Percentiles rank a stretch among this genome's conserved stretches.
These are phyloP conservation scores for Cymbidium sinense DNA, from an alignment of 106 monocot genomes.

Conservation along the genomic window DNA sequence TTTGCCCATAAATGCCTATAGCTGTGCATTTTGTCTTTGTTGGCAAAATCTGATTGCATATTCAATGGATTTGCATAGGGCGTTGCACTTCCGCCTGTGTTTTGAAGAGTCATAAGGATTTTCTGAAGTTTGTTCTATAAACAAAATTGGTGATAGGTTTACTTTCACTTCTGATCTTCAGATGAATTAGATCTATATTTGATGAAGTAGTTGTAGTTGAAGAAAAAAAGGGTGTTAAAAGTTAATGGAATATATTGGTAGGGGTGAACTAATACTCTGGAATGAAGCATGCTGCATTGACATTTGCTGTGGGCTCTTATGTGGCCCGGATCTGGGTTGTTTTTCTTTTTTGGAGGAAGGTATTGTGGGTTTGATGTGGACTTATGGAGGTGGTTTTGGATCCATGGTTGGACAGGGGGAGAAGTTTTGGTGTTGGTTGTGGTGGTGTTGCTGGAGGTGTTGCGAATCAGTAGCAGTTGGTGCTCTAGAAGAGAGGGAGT, in stretches of 20 bases:
- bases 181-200: constrained; percentile 8
- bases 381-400: constrained; percentile 46
- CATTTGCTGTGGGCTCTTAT: constrained; percentile 14
- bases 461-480: constrained; percentile 12
- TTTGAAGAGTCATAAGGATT: constrained; percentile 10
- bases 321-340: constrained; percentile 21
- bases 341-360: constrained; percentile 25
- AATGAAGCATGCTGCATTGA: constrained; percentile 21
- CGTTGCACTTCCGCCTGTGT: constrained; percentile 8
- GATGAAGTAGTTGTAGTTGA: constrained; percentile 12
- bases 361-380: constrained; percentile 35
- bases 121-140: constrained; percentile 11
- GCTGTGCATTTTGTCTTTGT: background rate
- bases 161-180: constrained; percentile 11
- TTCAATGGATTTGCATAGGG: constrained; percentile 14
- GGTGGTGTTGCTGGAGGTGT: constrained; percentile 19
- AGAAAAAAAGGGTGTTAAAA: constrained; percentile 11
- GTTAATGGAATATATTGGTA: constrained; percentile 11
- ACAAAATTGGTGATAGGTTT: background rate
- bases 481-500: constrained; percentile 20
- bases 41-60: background rate
- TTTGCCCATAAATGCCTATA: background rate
- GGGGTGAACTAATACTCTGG: constrained; percentile 9
- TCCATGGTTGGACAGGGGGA: constrained; percentile 57
- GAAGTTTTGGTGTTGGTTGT: constrained; percentile 27